These are phyloP conservation scores for Porcisia deanei DNA, from an alignment of 208 protist genomes.

Conservation along the genomic window DNA sequence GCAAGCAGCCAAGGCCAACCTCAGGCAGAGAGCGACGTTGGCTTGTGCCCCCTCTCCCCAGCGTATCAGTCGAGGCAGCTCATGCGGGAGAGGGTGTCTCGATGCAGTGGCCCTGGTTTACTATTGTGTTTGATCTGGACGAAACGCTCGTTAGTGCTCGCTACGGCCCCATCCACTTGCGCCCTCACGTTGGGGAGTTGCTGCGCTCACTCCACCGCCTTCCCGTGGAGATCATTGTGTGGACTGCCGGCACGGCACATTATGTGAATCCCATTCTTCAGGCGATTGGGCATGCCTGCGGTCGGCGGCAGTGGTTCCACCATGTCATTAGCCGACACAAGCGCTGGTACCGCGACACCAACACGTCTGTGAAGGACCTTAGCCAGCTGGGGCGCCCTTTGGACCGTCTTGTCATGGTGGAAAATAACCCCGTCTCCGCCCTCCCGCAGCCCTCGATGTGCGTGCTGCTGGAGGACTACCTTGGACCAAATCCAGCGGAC, in stretches of 20 bases:
- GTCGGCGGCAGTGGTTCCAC: conserved; percentile 68
- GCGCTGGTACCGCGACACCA: conserved; percentile 52
- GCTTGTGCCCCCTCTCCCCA: conserved; percentile 21
- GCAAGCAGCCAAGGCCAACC: conserved; percentile 6
- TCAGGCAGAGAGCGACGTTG: conserved; percentile 10
- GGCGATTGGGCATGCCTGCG: conserved; percentile 40
- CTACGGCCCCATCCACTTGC: conserved; percentile 46
- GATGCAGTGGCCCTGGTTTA: conserved; percentile 31
- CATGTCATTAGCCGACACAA: conserved; percentile 79
- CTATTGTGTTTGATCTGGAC: conserved; percentile 82
- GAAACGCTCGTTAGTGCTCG: conserved; percentile 79
- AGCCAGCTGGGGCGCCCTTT: conserved; percentile 49
- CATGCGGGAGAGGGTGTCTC: not conserved
- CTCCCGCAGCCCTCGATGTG: conserved; percentile 45
- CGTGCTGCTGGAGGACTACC: conserved; percentile 82
- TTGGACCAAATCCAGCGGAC: conserved; percentile 46
- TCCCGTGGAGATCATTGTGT: conserved; percentile 77
- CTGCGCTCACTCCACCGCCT: conserved; percentile 54
- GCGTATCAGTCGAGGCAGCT: not conserved
- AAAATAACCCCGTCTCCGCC: conserved; percentile 82
- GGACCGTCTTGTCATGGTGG: conserved; percentile 63
- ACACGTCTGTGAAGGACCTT: conserved; percentile 64
- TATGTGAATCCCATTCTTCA: conserved; percentile 75
- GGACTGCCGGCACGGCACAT: conserved; percentile 58
- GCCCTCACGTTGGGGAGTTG: conserved; percentile 54